A percentile compares a stretch with the other conserved stretches of the same genome.
Evolutionary conservation across 768 basidiomycete species (phyloP).

Genomic region (Lactifluus hygrophoroides): DNA sequence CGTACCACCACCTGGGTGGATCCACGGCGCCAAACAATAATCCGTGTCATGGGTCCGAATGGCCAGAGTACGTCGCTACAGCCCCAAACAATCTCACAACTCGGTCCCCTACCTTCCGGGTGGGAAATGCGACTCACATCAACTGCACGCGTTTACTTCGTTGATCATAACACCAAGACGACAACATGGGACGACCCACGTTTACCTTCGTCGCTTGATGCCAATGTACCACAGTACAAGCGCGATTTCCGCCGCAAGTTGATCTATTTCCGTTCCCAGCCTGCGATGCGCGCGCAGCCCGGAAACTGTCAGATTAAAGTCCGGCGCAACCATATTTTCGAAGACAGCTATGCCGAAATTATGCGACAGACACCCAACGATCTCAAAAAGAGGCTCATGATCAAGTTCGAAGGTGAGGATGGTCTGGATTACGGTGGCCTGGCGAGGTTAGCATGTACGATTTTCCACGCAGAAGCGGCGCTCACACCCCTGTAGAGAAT

Average conservation of each 20-base stretch:
- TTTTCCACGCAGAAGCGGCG: neutral
- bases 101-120: conserved; percentile 93
- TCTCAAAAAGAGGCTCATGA: conserved; percentile 97
- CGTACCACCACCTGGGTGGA: conserved; percentile 99
- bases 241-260: conserved; percentile 98
- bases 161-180: conserved; percentile 99
- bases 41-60: conserved; percentile 92
- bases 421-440: conserved; percentile 98
- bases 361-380: conserved; percentile 99
- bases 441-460: conserved; percentile 56
- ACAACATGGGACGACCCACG: conserved; percentile 99
- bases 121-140: conserved; percentile 99
- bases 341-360: conserved; percentile 98
- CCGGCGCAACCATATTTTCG: conserved; percentile 95
- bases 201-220: conserved; percentile 86
- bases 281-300: conserved; percentile 94
- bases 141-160: conserved; percentile 97
- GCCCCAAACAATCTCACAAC: conserved; percentile 92
- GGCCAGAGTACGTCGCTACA: conserved; percentile 84
- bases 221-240: conserved; percentile 99
- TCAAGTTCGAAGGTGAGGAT: conserved; percentile 99
- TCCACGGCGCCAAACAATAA: conserved; percentile 91
- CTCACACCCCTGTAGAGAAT: conserved; percentile 56
- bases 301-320: conserved; percentile 99
- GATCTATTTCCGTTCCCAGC: conserved; percentile 98